A percentile compares a stretch with the other conserved stretches of the same genome.
phyloP scores from a whole-genome alignment of 2,329 filamentous ascomycete genomes.

The Ophiocordyceps unilateralis region DNA sequence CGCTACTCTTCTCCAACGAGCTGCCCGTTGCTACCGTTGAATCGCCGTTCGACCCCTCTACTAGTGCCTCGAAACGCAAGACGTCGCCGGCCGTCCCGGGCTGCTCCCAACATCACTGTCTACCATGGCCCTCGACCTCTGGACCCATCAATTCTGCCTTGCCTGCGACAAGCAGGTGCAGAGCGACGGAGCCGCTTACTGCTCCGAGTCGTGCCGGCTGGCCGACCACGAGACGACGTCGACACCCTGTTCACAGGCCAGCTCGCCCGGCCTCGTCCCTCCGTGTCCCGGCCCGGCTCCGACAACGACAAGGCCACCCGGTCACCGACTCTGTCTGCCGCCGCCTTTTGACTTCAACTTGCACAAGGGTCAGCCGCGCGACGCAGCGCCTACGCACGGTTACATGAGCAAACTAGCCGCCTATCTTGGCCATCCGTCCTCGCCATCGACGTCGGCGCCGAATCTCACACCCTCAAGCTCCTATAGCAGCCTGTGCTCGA shows the following conservation, averaged over 20 bases:
- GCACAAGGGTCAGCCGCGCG: slow-evolving; percentile 35
- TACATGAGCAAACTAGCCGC: slow-evolving; percentile 9
- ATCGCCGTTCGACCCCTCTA: not conserved
- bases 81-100: not conserved
- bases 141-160: slow-evolving; percentile 87
- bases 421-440: slow-evolving; percentile 10
- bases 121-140: slow-evolving; percentile 42
- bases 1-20: not conserved
- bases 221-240: slow-evolving; percentile 68
- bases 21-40: not conserved
- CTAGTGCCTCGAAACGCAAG: not conserved
- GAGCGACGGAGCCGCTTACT: slow-evolving; percentile 68
- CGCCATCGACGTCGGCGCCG: slow-evolving; percentile 12
- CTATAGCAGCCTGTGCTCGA: slow-evolving; percentile 67
- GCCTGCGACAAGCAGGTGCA: slow-evolving; percentile 68
- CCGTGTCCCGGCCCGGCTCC: slow-evolving; percentile 26
- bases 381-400: slow-evolving; percentile 22
- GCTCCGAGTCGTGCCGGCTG: slow-evolving; percentile 79
- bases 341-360: slow-evolving; percentile 56
- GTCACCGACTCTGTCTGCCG: slow-evolving; percentile 46
- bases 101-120: slow-evolving; percentile 2
- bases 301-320: slow-evolving; percentile 10
- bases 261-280: slow-evolving; percentile 35
- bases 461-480: slow-evolving; percentile 57
- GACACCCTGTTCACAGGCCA: slow-evolving; percentile 37